Percentiles rank a stretch among this genome's conserved stretches.
These are phyloP conservation scores for Leptographium lundbergii DNA, from an alignment of 2,329 filamentous ascomycete species.

Conservation along the genomic window DNA sequence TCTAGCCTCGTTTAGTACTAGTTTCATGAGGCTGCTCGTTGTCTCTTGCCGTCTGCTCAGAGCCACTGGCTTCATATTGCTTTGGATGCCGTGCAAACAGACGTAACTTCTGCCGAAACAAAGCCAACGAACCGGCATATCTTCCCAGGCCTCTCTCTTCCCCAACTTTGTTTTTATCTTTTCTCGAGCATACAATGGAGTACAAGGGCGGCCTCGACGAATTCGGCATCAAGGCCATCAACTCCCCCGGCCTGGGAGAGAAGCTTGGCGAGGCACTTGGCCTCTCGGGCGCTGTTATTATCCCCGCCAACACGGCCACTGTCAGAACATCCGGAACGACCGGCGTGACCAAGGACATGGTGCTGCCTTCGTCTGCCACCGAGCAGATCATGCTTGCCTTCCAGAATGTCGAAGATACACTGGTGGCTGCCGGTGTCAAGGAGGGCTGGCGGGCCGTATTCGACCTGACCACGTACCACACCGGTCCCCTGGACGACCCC, in stretches of 20 bases:
- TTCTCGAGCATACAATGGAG: not conserved
- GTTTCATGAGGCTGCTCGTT: not conserved
- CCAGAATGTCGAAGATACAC: slow-evolving; percentile 2
- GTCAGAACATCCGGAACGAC: not conserved
- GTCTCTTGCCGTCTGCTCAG: not conserved
- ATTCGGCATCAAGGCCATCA: slow-evolving; percentile 1
- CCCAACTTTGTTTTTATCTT: too few relatives aligned
- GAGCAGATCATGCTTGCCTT: slow-evolving; percentile 3
- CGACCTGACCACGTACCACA: slow-evolving; percentile 3
- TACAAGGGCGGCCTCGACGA: slow-evolving; percentile 2
- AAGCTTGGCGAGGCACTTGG: not conserved
- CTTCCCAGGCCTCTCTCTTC: too few relatives aligned
- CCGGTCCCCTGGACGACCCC: not conserved
- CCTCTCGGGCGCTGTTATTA: not conserved
- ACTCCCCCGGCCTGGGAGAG: slow-evolving; percentile 1
- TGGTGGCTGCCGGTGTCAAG: not conserved
- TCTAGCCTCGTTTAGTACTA: not conserved
- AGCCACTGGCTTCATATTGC: not conserved
- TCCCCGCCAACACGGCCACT: not conserved
- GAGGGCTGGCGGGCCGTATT: slow-evolving; percentile 2
- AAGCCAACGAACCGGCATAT: too few relatives aligned
- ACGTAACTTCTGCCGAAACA: too few relatives aligned
- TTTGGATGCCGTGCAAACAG: not conserved
- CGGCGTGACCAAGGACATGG: not conserved
- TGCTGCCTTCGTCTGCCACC: not conserved